Percentiles rank a stretch among this genome's conserved stretches.
These are phyloP conservation scores for Paragyromitra xinjiangensis DNA, from an alignment of 495 filamentous ascomycete species.

Conservation along the genomic window DNA sequence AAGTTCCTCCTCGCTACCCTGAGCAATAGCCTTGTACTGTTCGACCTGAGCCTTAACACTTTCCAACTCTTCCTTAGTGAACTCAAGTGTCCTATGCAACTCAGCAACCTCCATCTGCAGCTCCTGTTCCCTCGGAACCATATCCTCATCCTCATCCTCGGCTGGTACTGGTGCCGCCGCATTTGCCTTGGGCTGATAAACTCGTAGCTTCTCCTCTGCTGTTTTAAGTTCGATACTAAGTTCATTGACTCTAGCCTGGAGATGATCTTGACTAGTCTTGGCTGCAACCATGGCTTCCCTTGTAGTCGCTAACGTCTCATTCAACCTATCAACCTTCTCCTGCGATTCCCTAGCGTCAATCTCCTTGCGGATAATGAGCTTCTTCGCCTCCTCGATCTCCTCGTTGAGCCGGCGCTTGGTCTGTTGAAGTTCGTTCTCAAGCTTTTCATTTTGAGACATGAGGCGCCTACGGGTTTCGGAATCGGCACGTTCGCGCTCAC, in stretches of 20 bases:
- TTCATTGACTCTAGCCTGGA: constrained; percentile 87
- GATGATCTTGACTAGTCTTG: constrained; percentile 85
- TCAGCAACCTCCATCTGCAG: constrained; percentile 81
- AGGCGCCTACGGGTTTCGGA: constrained; percentile 80
- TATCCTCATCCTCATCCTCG: constrained; percentile 63
- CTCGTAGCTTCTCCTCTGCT: constrained; percentile 83
- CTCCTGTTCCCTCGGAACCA: constrained; percentile 78
- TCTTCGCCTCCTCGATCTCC: constrained; percentile 82
- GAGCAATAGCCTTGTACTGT: constrained; percentile 87
- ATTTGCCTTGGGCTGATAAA: constrained; percentile 75
- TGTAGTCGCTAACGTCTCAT: constrained; percentile 74
- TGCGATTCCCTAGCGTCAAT: constrained; percentile 86
- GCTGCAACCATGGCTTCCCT: constrained; percentile 83
- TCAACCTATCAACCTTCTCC: constrained; percentile 88
- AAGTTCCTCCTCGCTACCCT: constrained; percentile 86
- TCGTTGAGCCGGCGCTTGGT: constrained; percentile 85
- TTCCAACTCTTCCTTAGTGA: constrained; percentile 78
- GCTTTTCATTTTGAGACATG: constrained; percentile 74
- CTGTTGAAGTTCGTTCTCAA: constrained; percentile 78
- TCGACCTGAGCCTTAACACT: constrained; percentile 80
- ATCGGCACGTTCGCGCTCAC: constrained; percentile 87
- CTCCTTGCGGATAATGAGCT: constrained; percentile 79
- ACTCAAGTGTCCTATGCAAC: constrained; percentile 80
- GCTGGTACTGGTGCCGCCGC: constrained; percentile 61
- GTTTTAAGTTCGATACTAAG: constrained; percentile 84